Evolutionary conservation across 169 alveolate genomes (phyloP).

Genomic region (Ophryocystis elektroscirrha): DNA sequence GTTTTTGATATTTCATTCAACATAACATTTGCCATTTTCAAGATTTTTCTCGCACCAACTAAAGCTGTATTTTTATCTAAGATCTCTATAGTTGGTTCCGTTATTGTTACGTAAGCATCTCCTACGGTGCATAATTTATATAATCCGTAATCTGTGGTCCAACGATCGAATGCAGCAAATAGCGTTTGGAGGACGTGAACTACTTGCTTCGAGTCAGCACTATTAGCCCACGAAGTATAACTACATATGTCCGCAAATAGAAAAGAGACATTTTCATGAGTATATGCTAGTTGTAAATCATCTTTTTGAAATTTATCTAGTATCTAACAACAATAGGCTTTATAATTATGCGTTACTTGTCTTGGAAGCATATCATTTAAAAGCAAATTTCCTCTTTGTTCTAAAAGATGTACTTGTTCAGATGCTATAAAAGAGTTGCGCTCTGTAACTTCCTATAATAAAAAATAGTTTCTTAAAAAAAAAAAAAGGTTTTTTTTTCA

Average conservation of each 20-base stretch:
- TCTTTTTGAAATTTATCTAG: slow-evolving; percentile 55
- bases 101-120: slow-evolving; percentile 94
- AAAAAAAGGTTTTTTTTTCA: no score
- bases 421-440: slow-evolving; percentile 51
- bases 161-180: slow-evolving; percentile 19
- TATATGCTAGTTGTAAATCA: slow-evolving; percentile 29
- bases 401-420: slow-evolving; percentile 53
- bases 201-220: slow-evolving; percentile 6
- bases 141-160: slow-evolving; percentile 47
- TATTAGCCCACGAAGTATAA: slow-evolving; percentile 77
- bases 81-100: slow-evolving; percentile 61
- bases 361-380: slow-evolving; percentile 63
- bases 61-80: neutral
- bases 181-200: slow-evolving; percentile 17
- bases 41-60: neutral
- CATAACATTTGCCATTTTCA: slow-evolving; percentile 47
- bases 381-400: slow-evolving; percentile 50
- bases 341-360: no score
- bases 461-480: slow-evolving; percentile 6
- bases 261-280: slow-evolving; percentile 72
- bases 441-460: slow-evolving; percentile 46
- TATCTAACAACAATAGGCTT: no score
- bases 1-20: slow-evolving; percentile 64
- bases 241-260: slow-evolving; percentile 93
- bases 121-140: slow-evolving; percentile 86